Base-by-base conservation (phyloP, 495 filamentous ascomycete species). In the Cercophora newfieldiana region DNA sequence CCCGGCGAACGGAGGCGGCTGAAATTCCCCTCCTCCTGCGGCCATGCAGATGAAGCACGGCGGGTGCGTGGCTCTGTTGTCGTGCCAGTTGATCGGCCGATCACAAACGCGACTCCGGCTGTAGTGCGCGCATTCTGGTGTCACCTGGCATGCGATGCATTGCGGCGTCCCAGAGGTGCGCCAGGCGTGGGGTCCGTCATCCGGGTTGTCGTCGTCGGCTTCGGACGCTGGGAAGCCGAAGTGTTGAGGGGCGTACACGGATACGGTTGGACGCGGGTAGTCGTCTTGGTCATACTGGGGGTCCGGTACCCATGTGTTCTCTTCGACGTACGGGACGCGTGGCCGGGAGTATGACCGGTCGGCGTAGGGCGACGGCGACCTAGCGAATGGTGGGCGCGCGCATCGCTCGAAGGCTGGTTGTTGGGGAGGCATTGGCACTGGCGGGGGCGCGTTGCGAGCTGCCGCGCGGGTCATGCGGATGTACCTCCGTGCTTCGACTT, bases 11-110 rank as follows among this genome's bases (percentile, higher is more conserved):
- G 49, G 48, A 14, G 60, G 49, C 49, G 60, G 61, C 1, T 26
- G 44, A 47, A 37, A 24, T 25, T 19, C 16, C 22, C 12, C 30
- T 28, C 58, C 24, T 49, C 44, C 12, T 14, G 37, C 37, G 37
- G 59, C 59, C 61, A 63, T 63, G 30, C 61, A 63, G 12, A 63
- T 63, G 49, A 63, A 63, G 59, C 65, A 67, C 1, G 49, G 49
- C 59, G 65, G 65, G 25, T 67, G 65, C 5, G 47, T 54, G 18
- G 49, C 30, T 30, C 14, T 22, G 18, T 19, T 19, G 16, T 48
- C 64, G 29, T 29, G n/a, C 47, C 26, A 54, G 26, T 53, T 37
- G 21, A 66, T 54, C 2, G 29, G 48, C 0, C 64, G 56, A 18
- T 25, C 24, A 31, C 64, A 66, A 1, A 47, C 57, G 14, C 26